Evolutionary conservation across 108 stramenopile genomes (phyloP).

Genomic region (Skeletonema menzelii): DNA sequence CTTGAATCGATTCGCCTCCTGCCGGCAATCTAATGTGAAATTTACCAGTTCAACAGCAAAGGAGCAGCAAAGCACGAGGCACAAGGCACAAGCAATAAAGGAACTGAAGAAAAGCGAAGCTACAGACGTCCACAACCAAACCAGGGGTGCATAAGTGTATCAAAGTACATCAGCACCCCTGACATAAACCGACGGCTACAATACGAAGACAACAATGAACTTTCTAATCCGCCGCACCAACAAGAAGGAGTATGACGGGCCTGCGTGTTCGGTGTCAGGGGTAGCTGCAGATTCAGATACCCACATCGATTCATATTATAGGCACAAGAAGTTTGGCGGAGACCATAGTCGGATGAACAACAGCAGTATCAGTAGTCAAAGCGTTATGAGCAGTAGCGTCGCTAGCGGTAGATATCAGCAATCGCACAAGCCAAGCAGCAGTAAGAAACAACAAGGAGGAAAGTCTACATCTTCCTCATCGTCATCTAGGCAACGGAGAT

Average conservation of each 20-base stretch:
- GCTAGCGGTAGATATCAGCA: no score
- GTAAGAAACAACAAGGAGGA: not conserved
- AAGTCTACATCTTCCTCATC: not conserved
- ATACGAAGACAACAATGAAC: not conserved
- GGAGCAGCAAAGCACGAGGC: no score
- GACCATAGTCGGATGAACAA: not conserved
- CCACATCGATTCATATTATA: not conserved
- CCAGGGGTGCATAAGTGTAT: no score
- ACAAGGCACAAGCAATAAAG: no score
- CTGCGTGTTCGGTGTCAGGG: not conserved
- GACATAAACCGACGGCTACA: no score
- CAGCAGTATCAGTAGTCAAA: not conserved
- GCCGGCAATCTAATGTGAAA: no score
- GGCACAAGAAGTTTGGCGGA: not conserved
- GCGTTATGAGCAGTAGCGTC: not conserved
- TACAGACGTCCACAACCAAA: no score
- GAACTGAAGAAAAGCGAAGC: no score
- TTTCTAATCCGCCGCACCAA: constrained; percentile 1
- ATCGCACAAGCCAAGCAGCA: not conserved
- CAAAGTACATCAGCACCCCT: no score
- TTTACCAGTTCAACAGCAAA: no score
- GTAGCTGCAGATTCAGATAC: not conserved
- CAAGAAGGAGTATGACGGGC: constrained; percentile 10
- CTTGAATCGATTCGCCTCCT: no score
- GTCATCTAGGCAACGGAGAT: not conserved